Base-by-base conservation (phyloP, 2,329 filamentous ascomycete species). In the Trichoderma citrinoviride region DNA sequence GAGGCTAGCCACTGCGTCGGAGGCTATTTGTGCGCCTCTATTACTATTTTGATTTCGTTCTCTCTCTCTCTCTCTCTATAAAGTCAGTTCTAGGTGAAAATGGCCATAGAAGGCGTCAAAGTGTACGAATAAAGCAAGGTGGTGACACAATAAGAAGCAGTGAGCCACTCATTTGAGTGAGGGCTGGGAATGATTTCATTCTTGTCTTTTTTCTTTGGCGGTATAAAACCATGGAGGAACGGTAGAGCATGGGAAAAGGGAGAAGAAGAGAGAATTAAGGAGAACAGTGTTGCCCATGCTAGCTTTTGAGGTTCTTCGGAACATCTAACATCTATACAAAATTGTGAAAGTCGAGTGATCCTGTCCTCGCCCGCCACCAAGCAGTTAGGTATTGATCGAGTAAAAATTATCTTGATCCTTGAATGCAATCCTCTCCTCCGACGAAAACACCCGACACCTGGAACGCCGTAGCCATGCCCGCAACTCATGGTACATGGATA, bases 381-480 rank as follows among this genome's bases (percentile, higher is more conserved):
- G 17, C 25, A 25, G 27, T 43, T 40, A 47, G 29, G 27, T 49
- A 27, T 57, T 44, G 53, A 58, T 19, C 23, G 10, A 64, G 15
- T 14, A 15, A 19, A 44, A 43, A 64, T 46, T 21, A 56, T 63
- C 23, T 55, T 37, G 41, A 40, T 68, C 71, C 23, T 68, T 65
- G 64, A 69, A 73, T 67, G 65, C 65, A 69, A 70, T 66, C 66
- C 37, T 41, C n/a, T 17, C 49, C 49, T 23, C 33, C 14, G 33
- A 37, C 10, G 66, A 70, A 72, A 71, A 71, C 73, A 68, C 72
- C 74, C 56, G 29, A 69, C 65, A 61, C 67, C 71, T 70, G 68
- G 65, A 75, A 75, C 72, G 73, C 74, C 72, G 63, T 66, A 66
- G 66, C 65, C 66, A 72, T 72, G 67, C 67, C 67, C 66, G 65